A percentile compares a stretch with the other conserved stretches of the same genome.
Conservation (phyloP, 106 monocot species). For the Xerophyta viscosa region DNA sequence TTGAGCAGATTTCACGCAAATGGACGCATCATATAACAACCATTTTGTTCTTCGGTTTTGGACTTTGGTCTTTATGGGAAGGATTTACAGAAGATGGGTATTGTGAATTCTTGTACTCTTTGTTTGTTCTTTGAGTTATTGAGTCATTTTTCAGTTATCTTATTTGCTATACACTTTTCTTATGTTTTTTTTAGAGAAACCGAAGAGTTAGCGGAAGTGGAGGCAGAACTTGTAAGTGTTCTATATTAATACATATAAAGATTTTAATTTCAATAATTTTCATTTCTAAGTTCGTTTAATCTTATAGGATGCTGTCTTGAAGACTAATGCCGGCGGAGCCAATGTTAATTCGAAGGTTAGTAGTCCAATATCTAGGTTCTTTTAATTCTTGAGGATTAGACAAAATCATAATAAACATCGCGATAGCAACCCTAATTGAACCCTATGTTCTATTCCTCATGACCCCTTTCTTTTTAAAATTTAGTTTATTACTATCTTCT, state of each 20-base stretch:
- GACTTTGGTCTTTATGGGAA: constrained; percentile 94
- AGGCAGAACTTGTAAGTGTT: constrained; percentile 77
- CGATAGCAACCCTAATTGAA: too few species aligned
- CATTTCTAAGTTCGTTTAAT: constrained; percentile 4
- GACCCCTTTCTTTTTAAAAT: too few species aligned
- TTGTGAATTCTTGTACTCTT: constrained; percentile 7
- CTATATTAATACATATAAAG: neutral
- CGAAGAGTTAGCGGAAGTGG: constrained; percentile 91
- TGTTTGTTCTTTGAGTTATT: neutral
- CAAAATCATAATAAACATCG: too few species aligned
- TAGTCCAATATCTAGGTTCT: neutral
- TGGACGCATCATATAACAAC: constrained; percentile 91
- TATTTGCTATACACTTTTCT: neutral
- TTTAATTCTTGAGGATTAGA: too few species aligned
- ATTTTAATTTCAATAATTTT: neutral
- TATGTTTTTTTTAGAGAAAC: constrained; percentile 39
- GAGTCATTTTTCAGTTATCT: neutral
- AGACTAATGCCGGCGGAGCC: constrained; percentile 26
- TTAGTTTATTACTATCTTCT: too few species aligned
- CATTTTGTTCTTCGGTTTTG: constrained; percentile 80
- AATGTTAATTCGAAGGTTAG: constrained; percentile 63
- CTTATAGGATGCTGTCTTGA: constrained; percentile 66
- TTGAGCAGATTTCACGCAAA: constrained; percentile 74
- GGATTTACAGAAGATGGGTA: constrained; percentile 79
- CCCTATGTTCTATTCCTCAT: too few species aligned